Conservation (phyloP, 2,329 filamentous ascomycete genomes). For the Aspergillus eucalypticola region DNA sequence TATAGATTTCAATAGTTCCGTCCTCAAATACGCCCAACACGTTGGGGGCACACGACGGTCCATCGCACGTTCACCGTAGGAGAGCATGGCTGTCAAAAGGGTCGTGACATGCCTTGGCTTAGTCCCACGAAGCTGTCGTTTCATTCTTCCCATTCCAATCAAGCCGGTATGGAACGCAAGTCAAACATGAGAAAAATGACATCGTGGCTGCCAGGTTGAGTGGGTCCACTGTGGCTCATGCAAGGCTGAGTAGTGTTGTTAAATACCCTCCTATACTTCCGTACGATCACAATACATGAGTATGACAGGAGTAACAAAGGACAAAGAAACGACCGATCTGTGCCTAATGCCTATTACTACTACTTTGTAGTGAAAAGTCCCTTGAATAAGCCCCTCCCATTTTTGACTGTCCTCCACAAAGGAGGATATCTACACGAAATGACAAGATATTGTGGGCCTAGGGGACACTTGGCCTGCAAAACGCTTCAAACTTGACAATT, state of each 20-base stretch:
- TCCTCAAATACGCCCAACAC: not conserved
- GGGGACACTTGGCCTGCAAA: not conserved
- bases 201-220: not conserved
- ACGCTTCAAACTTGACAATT: too few species aligned
- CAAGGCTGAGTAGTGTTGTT: slow-evolving; percentile 19
- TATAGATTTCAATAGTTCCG: slow-evolving; percentile 10
- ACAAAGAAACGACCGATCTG: slow-evolving; percentile 4
- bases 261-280: not conserved
- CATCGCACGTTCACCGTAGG: not conserved
- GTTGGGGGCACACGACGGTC: not conserved
- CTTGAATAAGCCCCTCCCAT: not conserved
- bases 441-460: not conserved
- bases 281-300: not conserved
- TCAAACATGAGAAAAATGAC: slow-evolving; percentile 4
- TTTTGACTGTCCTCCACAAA: not conserved
- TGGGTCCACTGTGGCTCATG: slow-evolving; percentile 22
- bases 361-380: not conserved
- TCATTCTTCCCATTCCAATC: not conserved
- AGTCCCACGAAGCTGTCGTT: not conserved
- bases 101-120: not conserved
- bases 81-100: not conserved
- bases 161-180: slow-evolving; percentile 1
- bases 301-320: not conserved
- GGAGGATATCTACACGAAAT: not conserved
- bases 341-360: not conserved